Conservation (phyloP, 2,329 filamentous ascomycete genomes). For the Phaeoacremonium minimum region DNA sequence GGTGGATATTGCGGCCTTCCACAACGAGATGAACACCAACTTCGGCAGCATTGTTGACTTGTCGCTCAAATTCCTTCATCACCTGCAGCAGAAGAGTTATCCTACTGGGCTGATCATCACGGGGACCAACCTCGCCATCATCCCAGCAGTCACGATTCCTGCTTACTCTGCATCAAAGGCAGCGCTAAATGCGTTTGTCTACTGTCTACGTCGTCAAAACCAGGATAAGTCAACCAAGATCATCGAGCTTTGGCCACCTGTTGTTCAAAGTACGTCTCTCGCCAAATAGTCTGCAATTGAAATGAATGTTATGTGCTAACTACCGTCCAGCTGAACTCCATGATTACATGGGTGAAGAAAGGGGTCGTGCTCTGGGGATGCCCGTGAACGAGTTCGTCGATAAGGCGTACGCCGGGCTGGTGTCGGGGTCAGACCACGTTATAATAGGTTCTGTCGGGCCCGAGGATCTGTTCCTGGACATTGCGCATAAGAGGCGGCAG, state of each 20-base stretch:
- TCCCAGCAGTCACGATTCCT: conserved; percentile 27
- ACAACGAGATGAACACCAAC: conserved; percentile 33
- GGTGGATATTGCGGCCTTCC: conserved; percentile 26
- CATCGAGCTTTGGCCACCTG: conserved; percentile 31
- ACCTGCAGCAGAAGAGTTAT: conserved; percentile 17
- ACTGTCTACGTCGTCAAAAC: conserved; percentile 28
- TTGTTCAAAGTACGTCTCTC: conserved; percentile 27
- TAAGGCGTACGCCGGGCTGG: conserved; percentile 26
- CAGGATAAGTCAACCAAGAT: conserved; percentile 23
- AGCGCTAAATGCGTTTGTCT: conserved; percentile 33
- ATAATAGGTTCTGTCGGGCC: conserved; percentile 7
- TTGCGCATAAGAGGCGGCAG: too few relatives aligned
- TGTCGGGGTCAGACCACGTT: conserved; percentile 25
- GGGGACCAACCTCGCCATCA: conserved; percentile 32
- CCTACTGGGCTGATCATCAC: conserved; percentile 19
- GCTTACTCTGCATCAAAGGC: conserved; percentile 41
- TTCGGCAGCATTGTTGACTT: conserved; percentile 34
- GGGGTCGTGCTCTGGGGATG: conserved; percentile 11
- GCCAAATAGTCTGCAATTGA: too few relatives aligned
- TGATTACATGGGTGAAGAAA: conserved; percentile 13
- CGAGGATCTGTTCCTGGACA: background rate
- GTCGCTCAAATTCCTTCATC: conserved; percentile 34
- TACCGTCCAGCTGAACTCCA: conserved; percentile 14
- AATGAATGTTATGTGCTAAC: too few relatives aligned
- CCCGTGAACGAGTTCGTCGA: conserved; percentile 26